These are phyloP conservation scores for Penicillium olsonii DNA, from an alignment of 2,329 filamentous ascomycete genomes.

Conservation along the genomic window DNA sequence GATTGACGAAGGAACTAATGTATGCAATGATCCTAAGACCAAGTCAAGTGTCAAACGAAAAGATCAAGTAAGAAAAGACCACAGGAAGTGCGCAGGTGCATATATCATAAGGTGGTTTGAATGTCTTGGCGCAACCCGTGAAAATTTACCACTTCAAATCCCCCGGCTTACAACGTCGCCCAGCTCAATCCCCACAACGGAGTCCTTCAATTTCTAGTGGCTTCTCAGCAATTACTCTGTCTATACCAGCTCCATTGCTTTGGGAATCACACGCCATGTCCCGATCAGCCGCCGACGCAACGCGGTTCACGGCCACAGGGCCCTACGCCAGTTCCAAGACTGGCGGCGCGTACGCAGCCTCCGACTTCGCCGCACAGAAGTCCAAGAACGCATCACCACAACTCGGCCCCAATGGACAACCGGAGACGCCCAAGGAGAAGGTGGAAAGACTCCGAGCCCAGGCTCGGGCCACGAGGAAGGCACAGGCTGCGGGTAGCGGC, in stretches of 20 bases:
- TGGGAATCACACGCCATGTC: constrained; percentile 36
- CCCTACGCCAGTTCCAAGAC: constrained; percentile 50
- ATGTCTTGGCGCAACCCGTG: constrained; percentile 28
- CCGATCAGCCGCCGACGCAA: constrained; percentile 52
- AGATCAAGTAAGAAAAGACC: too few relatives aligned
- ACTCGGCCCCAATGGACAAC: constrained; percentile 28
- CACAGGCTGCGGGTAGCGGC: constrained; percentile 54
- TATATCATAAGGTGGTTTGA: constrained; percentile 13
- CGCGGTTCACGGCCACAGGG: constrained; percentile 53
- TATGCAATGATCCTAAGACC: too few relatives aligned
- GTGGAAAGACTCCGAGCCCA: constrained; percentile 68
- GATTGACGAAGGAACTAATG: too few relatives aligned
- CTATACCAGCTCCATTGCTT: background rate
- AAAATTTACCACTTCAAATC: constrained; percentile 29
- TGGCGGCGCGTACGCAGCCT: constrained; percentile 33
- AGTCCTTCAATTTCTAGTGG: background rate
- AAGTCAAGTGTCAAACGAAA: too few relatives aligned
- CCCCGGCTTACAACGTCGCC: constrained; percentile 12
- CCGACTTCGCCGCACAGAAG: constrained; percentile 27
- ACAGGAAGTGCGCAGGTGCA: background rate
- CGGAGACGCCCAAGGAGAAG: constrained; percentile 69
- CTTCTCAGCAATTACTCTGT: background rate
- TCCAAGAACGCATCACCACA: constrained; percentile 14
- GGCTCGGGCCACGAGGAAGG: constrained; percentile 65
- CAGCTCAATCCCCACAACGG: constrained; percentile 12